Percentiles rank a stretch among this genome's conserved stretches.
Conservation (phyloP, 768 basidiomycete genomes). For the Panaeolus cyanescens region DNA sequence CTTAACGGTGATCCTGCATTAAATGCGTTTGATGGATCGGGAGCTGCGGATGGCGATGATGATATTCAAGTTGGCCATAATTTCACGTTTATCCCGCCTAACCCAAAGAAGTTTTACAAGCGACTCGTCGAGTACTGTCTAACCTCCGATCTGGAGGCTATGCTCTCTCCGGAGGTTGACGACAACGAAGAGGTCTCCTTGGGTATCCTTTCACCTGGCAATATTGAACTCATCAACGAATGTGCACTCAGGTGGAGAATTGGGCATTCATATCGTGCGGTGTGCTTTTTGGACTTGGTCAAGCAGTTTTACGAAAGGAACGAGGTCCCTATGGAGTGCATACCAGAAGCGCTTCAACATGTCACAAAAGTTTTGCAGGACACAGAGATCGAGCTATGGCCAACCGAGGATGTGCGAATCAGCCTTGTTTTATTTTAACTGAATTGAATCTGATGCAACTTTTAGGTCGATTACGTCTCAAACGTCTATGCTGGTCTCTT, state of each 20-base stretch:
- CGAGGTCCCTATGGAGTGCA: slow-evolving; percentile 92
- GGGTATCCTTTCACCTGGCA: slow-evolving; percentile 79
- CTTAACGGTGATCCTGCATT: slow-evolving; percentile 29
- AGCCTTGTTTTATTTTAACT: neutral
- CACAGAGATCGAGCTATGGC: slow-evolving; percentile 75
- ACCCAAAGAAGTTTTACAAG: slow-evolving; percentile 83
- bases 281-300: slow-evolving; percentile 84
- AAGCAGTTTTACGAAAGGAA: slow-evolving; percentile 85
- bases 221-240: slow-evolving; percentile 84
- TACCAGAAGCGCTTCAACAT: slow-evolving; percentile 84
- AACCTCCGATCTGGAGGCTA: slow-evolving; percentile 81
- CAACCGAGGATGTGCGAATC: slow-evolving; percentile 73
- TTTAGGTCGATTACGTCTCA: slow-evolving; percentile 68
- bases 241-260: slow-evolving; percentile 92
- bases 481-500: slow-evolving; percentile 73
- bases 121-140: slow-evolving; percentile 84
- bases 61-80: slow-evolving; percentile 72
- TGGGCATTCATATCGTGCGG: slow-evolving; percentile 71
- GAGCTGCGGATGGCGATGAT: slow-evolving; percentile 46
- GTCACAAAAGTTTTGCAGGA: slow-evolving; percentile 73
- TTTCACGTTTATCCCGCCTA: slow-evolving; percentile 91
- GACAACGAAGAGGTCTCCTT: slow-evolving; percentile 95
- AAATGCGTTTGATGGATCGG: slow-evolving; percentile 44
- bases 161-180: slow-evolving; percentile 89
- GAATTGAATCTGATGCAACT: slow-evolving; percentile 5